phyloP scores from a whole-genome alignment of 2,329 filamentous ascomycete genomes.

The Sporothrix mexicana region DNA sequence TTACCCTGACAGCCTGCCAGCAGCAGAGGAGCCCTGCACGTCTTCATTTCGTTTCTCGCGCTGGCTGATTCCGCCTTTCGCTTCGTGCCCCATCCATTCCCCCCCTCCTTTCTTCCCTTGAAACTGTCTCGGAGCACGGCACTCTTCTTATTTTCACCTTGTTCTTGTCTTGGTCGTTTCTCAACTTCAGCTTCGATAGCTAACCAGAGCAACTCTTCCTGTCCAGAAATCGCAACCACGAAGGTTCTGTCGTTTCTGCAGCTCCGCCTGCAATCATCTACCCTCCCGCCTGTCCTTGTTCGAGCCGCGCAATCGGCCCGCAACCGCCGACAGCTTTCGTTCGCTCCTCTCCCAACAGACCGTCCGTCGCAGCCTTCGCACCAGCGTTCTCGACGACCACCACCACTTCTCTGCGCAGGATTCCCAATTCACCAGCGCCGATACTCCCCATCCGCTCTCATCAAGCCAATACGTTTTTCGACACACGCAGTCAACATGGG shows the following conservation, averaged over 20 bases:
- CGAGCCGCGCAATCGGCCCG: background rate
- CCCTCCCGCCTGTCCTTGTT: background rate
- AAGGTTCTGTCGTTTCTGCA: constrained; percentile 14
- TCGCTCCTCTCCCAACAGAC: constrained; percentile 3
- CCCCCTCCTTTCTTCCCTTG: background rate
- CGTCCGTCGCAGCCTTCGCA: background rate
- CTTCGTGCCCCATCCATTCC: background rate
- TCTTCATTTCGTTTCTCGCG: constrained; percentile 28
- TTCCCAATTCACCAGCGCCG: background rate
- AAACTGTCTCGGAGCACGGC: constrained; percentile 20
- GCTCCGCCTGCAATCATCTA: constrained; percentile 7
- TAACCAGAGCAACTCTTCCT: background rate
- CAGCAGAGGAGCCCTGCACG: constrained; percentile 16
- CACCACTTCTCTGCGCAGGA: background rate
- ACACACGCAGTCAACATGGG: constrained; percentile 54
- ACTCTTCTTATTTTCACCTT: background rate
- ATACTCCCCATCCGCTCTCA: background rate
- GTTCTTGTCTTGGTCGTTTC: background rate
- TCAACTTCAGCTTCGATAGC: background rate
- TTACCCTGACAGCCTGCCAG: constrained; percentile 22
- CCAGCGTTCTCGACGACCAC: background rate
- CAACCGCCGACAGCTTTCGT: constrained; percentile 8
- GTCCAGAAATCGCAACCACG: constrained; percentile 15
- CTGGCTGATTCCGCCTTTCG: constrained; percentile 7
- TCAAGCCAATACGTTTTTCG: constrained; percentile 2